Conservation (phyloP, 2,329 filamentous ascomycete species). For the Pleomassaria siparia region DNA sequence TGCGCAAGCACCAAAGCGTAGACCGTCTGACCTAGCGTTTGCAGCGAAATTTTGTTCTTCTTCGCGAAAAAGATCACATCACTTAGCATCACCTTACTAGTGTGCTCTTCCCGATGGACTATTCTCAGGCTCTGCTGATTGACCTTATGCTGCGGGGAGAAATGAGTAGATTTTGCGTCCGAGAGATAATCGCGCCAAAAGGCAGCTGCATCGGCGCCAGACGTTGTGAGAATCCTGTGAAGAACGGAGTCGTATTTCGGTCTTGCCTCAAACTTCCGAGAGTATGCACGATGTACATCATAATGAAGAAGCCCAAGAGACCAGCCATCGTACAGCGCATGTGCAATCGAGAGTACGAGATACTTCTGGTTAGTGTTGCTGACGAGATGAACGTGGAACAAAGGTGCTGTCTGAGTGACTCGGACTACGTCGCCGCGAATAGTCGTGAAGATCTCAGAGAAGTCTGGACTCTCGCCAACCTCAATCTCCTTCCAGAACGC, state of each 20-base stretch:
- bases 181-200: conserved; percentile 76
- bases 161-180: conserved; percentile 47
- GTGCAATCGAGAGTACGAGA: conserved; percentile 72
- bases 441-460: conserved; percentile 33
- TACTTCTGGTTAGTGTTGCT: conserved; percentile 40
- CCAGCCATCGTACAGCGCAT: conserved; percentile 89
- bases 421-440: conserved; percentile 39
- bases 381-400: conserved; percentile 43
- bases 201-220: conserved; percentile 49
- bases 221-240: conserved; percentile 53
- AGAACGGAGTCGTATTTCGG: conserved; percentile 58
- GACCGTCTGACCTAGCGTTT: conserved; percentile 73
- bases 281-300: conserved; percentile 69
- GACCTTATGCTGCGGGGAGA: conserved; percentile 34
- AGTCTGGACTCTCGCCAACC: conserved; percentile 22
- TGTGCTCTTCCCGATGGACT: conserved; percentile 49
- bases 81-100: conserved; percentile 46
- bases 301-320: conserved; percentile 74
- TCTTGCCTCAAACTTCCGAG: conserved; percentile 45
- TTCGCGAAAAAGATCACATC: conserved; percentile 64
- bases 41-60: conserved; percentile 67
- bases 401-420: conserved; percentile 16
- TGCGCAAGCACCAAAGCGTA: conserved; percentile 73
- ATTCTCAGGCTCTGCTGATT: conserved; percentile 9
- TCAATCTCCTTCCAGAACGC: conserved; percentile 40